Conservation (phyloP, 2,329 filamentous ascomycete species). For the Beauveria pseudobassiana region DNA sequence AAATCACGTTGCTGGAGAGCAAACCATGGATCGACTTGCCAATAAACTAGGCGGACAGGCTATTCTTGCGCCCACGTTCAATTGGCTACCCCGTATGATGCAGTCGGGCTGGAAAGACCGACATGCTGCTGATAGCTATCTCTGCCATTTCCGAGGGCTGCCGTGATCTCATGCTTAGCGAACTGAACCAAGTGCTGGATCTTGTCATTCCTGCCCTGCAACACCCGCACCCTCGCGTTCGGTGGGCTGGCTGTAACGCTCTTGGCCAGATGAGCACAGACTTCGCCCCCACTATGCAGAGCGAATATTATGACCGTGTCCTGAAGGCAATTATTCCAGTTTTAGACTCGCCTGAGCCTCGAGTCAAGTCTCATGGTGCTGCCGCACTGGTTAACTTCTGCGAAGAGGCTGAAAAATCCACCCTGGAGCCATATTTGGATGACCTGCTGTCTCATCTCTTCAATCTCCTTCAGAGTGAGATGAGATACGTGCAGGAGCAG, state of each 20-base stretch:
- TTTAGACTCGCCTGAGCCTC: constrained; percentile 78
- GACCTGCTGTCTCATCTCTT: constrained; percentile 79
- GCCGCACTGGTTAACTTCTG: constrained; percentile 99
- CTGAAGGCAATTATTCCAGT: constrained; percentile 90
- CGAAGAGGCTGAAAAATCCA: constrained; percentile 89
- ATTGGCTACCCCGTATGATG: constrained; percentile 98
- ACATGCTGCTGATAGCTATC: constrained; percentile 98
- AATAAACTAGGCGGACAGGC: constrained; percentile 94
- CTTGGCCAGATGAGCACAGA: constrained; percentile 99
- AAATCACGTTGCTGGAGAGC: constrained; percentile 95
- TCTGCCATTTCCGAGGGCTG: constrained; percentile 98
- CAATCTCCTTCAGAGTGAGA: constrained; percentile 79
- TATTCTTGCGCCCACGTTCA: constrained; percentile 89
- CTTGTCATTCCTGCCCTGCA: constrained; percentile 87
- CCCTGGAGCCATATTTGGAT: constrained; percentile 88
- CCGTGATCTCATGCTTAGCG: constrained; percentile 88
- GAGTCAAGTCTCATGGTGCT: constrained; percentile 93
- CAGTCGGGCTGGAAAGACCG: constrained; percentile 92
- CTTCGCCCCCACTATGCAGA: constrained; percentile 96
- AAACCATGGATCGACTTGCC: constrained; percentile 94
- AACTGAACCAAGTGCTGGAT: constrained; percentile 88
- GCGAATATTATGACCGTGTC: constrained; percentile 83
- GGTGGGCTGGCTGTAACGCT: constrained; percentile 96
- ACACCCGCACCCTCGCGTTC: constrained; percentile 86
- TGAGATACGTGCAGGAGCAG: constrained; percentile 96